A percentile compares a stretch with the other conserved stretches of the same genome.
phyloP scores from a whole-genome alignment of 495 filamentous ascomycete species.

The Peziza echinospora region DNA sequence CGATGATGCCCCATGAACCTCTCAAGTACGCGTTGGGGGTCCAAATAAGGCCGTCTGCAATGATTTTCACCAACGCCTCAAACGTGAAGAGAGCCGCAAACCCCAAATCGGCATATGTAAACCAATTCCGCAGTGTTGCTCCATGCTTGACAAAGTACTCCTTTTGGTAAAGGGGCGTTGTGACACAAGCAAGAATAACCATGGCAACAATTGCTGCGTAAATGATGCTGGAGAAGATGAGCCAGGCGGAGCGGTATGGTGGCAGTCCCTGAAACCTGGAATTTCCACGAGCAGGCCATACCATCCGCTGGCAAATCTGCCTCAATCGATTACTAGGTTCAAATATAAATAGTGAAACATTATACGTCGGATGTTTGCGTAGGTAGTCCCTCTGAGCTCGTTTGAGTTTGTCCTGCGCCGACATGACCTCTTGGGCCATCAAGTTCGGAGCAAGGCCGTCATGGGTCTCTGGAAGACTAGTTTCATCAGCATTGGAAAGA shows the following conservation, averaged over 20 bases:
- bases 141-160: slow-evolving; percentile 43
- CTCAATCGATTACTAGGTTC: slow-evolving; percentile 51
- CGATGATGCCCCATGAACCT: slow-evolving; percentile 91
- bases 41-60: slow-evolving; percentile 92
- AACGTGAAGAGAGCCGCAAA: slow-evolving; percentile 76
- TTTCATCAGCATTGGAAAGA: too few species aligned
- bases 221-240: slow-evolving; percentile 76
- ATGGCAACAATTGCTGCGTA: slow-evolving; percentile 90
- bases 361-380: slow-evolving; percentile 69
- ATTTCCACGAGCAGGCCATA: slow-evolving; percentile 71
- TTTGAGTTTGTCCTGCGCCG: slow-evolving; percentile 59
- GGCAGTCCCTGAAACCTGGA: slow-evolving; percentile 70
- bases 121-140: slow-evolving; percentile 55
- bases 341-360: slow-evolving; percentile 81
- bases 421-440: slow-evolving; percentile 76
- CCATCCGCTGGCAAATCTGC: slow-evolving; percentile 66
- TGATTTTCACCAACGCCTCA: slow-evolving; percentile 78
- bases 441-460: slow-evolving; percentile 62
- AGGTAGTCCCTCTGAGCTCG: slow-evolving; percentile 80
- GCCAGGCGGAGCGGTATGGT: slow-evolving; percentile 76
- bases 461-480: slow-evolving; percentile 26
- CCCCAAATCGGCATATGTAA: slow-evolving; percentile 71
- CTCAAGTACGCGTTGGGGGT: slow-evolving; percentile 95
- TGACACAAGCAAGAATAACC: slow-evolving; percentile 86
- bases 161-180: slow-evolving; percentile 81